phyloP scores from a whole-genome alignment of 257 asterid genomes.

The Galeopsis tetrahit region DNA sequence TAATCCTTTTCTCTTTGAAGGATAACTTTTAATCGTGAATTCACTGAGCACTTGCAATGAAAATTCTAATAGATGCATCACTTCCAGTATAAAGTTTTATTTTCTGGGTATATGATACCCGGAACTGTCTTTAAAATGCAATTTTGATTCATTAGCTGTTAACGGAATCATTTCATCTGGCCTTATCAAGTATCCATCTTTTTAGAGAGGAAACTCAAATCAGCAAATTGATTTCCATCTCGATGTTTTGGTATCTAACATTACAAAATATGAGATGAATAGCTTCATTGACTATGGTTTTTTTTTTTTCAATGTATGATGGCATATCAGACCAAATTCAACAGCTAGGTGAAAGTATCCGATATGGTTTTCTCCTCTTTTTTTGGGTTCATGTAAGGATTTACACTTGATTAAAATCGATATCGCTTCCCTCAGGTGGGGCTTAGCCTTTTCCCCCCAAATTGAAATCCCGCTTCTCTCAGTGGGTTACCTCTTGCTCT shows the following conservation, averaged over 20 bases:
- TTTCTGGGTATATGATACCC: constrained; percentile 20
- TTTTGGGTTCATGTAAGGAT: not conserved
- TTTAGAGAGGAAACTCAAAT: constrained; percentile 21
- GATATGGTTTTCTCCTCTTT: constrained; percentile 10
- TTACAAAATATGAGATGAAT: constrained; percentile 16
- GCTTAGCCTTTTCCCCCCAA: not conserved
- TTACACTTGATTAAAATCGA: not conserved
- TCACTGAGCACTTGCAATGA: constrained; percentile 22
- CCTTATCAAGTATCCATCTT: constrained; percentile 24
- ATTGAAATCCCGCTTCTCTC: not conserved
- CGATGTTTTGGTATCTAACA: constrained; percentile 12
- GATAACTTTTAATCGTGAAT: constrained; percentile 6
- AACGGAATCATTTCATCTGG: not conserved
- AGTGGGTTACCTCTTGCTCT: not conserved
- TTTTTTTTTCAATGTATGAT: not conserved
- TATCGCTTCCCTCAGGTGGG: not conserved
- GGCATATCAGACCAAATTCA: not conserved
- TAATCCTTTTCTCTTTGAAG: not conserved
- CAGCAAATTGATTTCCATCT: constrained; percentile 26
- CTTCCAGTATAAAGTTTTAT: constrained; percentile 12
- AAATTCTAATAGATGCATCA: constrained; percentile 9
- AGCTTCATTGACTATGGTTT: constrained; percentile 4
- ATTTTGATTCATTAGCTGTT: not conserved
- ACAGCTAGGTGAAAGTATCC: constrained; percentile 15
- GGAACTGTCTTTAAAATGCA: constrained; percentile 22